Conservation (phyloP, 2,329 filamentous ascomycete species). For the Cucurbitaria berberidis region DNA sequence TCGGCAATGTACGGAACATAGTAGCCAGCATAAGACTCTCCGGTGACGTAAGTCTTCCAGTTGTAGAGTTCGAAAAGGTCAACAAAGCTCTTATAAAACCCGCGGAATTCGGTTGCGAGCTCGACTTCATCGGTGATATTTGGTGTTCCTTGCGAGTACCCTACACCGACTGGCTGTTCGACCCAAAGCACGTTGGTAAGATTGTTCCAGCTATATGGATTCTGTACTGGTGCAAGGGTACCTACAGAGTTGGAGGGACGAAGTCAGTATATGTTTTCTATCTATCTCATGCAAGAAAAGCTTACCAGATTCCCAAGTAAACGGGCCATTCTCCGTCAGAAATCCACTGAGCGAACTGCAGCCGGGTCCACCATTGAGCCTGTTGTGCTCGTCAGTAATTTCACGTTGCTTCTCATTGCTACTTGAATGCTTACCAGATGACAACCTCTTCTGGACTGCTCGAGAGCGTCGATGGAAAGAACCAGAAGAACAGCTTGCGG, state of each 20-base stretch:
- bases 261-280: background rate
- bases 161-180: conserved; percentile 57
- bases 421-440: conserved; percentile 54
- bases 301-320: conserved; percentile 61
- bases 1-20: conserved; percentile 65
- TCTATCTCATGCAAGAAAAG: background rate
- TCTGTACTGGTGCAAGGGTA: conserved; percentile 68
- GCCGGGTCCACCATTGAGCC: conserved; percentile 50
- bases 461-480: conserved; percentile 64
- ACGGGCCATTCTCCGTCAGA: conserved; percentile 76
- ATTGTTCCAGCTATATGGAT: conserved; percentile 72
- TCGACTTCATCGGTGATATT: conserved; percentile 57
- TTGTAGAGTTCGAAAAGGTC: conserved; percentile 60
- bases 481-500: conserved; percentile 67
- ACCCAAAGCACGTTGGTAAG: conserved; percentile 53
- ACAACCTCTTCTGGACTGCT: conserved; percentile 63
- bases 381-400: conserved; percentile 12
- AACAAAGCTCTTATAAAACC: conserved; percentile 63
- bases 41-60: conserved; percentile 62
- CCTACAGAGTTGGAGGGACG: background rate
- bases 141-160: conserved; percentile 51
- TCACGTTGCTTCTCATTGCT: background rate
- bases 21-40: conserved; percentile 62
- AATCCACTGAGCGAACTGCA: conserved; percentile 68
- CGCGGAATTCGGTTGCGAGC: conserved; percentile 55